Conservation (phyloP, 176 grass and related monocot genomes). For the Otatea glauca region DNA sequence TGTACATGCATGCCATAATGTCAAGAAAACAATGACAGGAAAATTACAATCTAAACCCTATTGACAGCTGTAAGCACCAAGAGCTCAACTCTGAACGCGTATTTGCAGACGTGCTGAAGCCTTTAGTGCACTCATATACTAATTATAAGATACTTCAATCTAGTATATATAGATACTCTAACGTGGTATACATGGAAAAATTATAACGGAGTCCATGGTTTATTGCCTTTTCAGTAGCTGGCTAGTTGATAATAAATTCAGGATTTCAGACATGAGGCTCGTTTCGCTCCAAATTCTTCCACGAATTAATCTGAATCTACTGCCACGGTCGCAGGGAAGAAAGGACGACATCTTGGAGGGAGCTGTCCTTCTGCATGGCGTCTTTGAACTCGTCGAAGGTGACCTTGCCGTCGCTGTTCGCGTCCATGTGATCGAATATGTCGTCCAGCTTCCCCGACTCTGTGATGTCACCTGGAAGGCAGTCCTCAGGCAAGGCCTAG, state of each 20-base stretch:
- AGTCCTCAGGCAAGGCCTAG: constrained; percentile 71
- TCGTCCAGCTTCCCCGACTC: constrained; percentile 81
- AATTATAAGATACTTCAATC: no score
- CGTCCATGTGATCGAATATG: constrained; percentile 74
- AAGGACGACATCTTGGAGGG: constrained; percentile 72
- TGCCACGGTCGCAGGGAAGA: constrained; percentile 57
- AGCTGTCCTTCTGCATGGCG: constrained; percentile 72
- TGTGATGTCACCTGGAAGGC: constrained; percentile 66
- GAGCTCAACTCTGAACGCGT: no score
- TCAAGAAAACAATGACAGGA: no score
- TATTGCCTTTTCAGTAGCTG: background rate
- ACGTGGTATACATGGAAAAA: no score
- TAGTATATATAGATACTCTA: no score
- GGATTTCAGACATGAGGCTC: background rate
- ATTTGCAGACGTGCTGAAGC: no score
- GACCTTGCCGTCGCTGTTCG: constrained; percentile 61
- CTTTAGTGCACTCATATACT: no score
- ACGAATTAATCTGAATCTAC: background rate
- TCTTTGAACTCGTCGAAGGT: constrained; percentile 81
- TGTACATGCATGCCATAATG: no score
- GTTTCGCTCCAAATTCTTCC: no score
- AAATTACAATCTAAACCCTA: no score
- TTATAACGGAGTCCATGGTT: no score
- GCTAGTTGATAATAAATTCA: background rate
- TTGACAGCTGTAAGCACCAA: no score